Percentiles rank a stretch among this genome's conserved stretches.
Evolutionary conservation across 2,329 filamentous ascomycete species (phyloP).

Genomic region (Colletotrichum phormii): DNA sequence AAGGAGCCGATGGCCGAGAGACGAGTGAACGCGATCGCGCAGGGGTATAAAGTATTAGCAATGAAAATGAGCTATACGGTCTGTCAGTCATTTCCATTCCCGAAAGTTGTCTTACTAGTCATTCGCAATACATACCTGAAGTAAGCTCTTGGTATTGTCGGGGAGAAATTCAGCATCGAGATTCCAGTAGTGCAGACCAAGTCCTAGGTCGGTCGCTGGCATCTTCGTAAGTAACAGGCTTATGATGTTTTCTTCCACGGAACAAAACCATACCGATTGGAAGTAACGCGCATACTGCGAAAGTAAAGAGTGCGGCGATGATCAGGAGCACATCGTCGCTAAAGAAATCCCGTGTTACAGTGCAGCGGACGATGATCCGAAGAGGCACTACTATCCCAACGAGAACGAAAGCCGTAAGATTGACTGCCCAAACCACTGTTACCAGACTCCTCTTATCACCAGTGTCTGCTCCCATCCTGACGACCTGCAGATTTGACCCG

Average conservation of each 20-base stretch:
- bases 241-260: no score
- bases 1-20: constrained; percentile 23
- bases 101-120: background rate
- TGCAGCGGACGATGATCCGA: constrained; percentile 28
- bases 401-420: constrained; percentile 30
- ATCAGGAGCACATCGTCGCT: constrained; percentile 34
- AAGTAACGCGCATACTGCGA: constrained; percentile 26
- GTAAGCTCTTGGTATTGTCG: constrained; percentile 1
- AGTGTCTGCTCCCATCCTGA: background rate
- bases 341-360: constrained; percentile 29
- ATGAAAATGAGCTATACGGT: constrained; percentile 22
- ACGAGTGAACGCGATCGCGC: constrained; percentile 20
- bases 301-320: constrained; percentile 30
- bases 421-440: constrained; percentile 26
- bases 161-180: constrained; percentile 2
- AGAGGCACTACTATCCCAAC: constrained; percentile 26
- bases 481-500: background rate
- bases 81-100: background rate
- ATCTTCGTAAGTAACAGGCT: background rate
- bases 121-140: background rate
- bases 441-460: constrained; percentile 9
- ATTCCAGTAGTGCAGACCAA: constrained; percentile 29
- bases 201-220: constrained; percentile 25
- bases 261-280: constrained; percentile 13
- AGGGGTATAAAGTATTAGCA: constrained; percentile 22